A percentile compares a stretch with the other conserved stretches of the same genome.
phyloP scores from a whole-genome alignment of 305 asterid genomes.

The Withania somnifera region DNA sequence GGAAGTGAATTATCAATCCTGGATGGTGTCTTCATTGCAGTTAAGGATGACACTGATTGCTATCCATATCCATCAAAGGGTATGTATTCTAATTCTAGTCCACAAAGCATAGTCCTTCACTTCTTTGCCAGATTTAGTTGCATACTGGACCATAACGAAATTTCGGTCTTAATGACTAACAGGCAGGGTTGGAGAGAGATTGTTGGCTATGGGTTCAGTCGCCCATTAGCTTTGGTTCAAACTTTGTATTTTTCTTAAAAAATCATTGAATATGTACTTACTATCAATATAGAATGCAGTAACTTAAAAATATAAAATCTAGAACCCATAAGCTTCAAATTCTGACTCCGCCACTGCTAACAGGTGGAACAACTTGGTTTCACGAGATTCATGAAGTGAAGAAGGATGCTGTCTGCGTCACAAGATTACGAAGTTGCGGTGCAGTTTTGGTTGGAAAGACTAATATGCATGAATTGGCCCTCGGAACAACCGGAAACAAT shows the following conservation, averaged over 20 bases:
- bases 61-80: conserved; percentile 76
- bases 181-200: conserved; percentile 40
- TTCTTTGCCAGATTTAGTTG: conserved; percentile 5
- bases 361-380: conserved; percentile 86
- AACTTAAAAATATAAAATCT: background rate
- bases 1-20: conserved; percentile 69
- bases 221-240: background rate
- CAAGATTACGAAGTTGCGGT: conserved; percentile 68
- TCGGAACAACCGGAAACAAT: conserved; percentile 92
- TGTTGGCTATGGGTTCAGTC: background rate
- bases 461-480: conserved; percentile 91
- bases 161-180: conserved; percentile 25
- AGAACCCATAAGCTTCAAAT: background rate
- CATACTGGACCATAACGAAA: no score
- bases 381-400: conserved; percentile 59
- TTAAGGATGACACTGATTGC: conserved; percentile 92
- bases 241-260: background rate
- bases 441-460: conserved; percentile 90
- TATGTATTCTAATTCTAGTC: conserved; percentile 17
- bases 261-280: background rate
- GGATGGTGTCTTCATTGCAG: conserved; percentile 85
- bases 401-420: conserved; percentile 60
- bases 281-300: background rate
- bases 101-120: background rate
- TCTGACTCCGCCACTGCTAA: background rate